Evolutionary conservation across 176 grass and related monocot species (phyloP).

Genomic region (Rhynchospora tenuis): DNA sequence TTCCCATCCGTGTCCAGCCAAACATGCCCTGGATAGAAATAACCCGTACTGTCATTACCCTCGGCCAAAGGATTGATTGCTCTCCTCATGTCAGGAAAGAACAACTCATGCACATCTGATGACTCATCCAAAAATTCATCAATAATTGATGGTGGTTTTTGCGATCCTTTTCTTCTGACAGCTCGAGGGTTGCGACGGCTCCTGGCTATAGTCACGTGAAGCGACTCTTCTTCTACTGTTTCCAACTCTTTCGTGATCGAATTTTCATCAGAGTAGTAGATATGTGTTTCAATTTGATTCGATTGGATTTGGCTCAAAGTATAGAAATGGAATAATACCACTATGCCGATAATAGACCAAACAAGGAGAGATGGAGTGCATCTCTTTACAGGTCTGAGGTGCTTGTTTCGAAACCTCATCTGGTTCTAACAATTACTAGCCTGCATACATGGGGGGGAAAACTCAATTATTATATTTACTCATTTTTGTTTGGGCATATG

Average conservation of each 20-base stretch:
- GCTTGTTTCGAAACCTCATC: constrained; percentile 24
- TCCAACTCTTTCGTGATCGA: constrained; percentile 48
- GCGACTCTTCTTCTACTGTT: constrained; percentile 65
- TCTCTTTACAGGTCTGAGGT: constrained; percentile 20
- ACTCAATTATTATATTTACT: not conserved
- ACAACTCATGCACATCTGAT: constrained; percentile 71
- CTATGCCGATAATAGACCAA: constrained; percentile 34
- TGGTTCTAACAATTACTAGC: constrained; percentile 1
- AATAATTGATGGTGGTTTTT: constrained; percentile 59
- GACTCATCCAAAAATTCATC: constrained; percentile 90
- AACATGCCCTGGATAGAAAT: constrained; percentile 59
- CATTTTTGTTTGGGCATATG: not conserved
- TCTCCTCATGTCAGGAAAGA: constrained; percentile 54
- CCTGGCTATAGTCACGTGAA: constrained; percentile 43
- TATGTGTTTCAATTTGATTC: not conserved
- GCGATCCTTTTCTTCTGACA: constrained; percentile 68
- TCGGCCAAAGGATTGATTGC: constrained; percentile 43
- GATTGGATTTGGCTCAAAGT: constrained; percentile 24
- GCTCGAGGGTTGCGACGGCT: constrained; percentile 84
- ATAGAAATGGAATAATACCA: constrained; percentile 64
- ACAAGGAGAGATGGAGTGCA: not conserved
- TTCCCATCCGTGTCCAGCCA: constrained; percentile 95
- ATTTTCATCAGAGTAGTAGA: constrained; percentile 13
- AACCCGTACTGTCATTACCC: constrained; percentile 47
- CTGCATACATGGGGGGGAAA: not conserved